Percentiles rank a stretch among this genome's conserved stretches.
phyloP scores from a whole-genome alignment of 75 land plant genomes.

The Selaginella tamariscina region DNA sequence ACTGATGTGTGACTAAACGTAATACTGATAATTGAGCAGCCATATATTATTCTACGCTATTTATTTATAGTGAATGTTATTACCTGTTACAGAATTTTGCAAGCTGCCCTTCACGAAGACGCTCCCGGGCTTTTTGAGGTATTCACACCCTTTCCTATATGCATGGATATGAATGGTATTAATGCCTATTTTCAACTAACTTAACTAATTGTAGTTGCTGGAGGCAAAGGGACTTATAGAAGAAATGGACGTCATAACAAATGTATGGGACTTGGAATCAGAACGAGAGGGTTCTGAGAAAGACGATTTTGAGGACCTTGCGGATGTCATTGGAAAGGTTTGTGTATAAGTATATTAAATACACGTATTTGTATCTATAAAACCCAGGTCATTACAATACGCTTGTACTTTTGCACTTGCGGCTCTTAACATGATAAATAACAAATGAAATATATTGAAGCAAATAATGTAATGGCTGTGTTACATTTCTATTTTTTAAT shows the following conservation, averaged over 20 bases:
- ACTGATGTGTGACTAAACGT: too few relatives aligned
- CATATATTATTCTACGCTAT: neutral
- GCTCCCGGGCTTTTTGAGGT: constrained; percentile 82
- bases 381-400: neutral
- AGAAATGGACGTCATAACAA: constrained; percentile 59
- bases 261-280: constrained; percentile 25
- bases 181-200: too few relatives aligned
- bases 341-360: constrained; percentile 10
- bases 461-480: neutral
- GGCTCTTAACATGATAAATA: neutral
- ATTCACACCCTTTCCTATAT: neutral
- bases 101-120: constrained; percentile 85
- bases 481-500: too few relatives aligned
- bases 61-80: neutral
- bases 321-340: constrained; percentile 58
- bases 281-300: constrained; percentile 18
- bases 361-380: constrained; percentile 8
- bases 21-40: too few relatives aligned
- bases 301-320: constrained; percentile 50
- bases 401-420: neutral
- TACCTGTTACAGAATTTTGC: constrained; percentile 28
- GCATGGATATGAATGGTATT: neutral
- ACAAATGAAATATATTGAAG: neutral
- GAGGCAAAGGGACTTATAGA: constrained; percentile 52
- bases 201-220: constrained; percentile 33